Evolutionary conservation across 148 eudicot species (phyloP).

Genomic region (Amaranthus palmeri): DNA sequence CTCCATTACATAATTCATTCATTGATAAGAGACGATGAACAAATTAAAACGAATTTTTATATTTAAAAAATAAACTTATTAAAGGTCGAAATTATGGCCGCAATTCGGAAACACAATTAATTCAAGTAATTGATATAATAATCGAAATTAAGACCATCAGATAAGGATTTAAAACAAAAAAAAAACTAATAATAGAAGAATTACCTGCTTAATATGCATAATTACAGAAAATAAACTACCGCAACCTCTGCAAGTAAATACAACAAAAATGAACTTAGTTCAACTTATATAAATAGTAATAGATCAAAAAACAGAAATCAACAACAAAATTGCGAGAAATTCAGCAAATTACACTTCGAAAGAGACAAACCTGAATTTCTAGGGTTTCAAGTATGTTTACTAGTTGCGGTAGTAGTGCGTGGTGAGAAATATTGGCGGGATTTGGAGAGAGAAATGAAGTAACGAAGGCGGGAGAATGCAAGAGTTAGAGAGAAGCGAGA

Average conservation of each 20-base stretch:
- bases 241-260: slow-evolving; percentile 20
- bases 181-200: not conserved
- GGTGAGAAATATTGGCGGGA: not conserved
- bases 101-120: not conserved
- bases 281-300: not conserved
- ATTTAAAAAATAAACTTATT: no score
- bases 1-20: no score
- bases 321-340: slow-evolving; percentile 6
- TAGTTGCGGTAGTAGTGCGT: slow-evolving; percentile 6
- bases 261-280: not conserved
- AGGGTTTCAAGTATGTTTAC: slow-evolving; percentile 24
- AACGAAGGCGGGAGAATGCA: slow-evolving; percentile 17
- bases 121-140: not conserved
- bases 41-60: no score
- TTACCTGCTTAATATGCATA: slow-evolving; percentile 78
- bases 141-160: not conserved
- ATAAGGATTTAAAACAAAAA: slow-evolving; percentile 12
- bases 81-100: no score
- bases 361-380: not conserved
- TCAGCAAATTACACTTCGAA: not conserved
- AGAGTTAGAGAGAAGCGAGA: not conserved
- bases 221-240: slow-evolving; percentile 21
- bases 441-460: slow-evolving; percentile 7
- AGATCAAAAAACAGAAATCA: not conserved
- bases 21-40: no score